Evolutionary conservation across 1,139 yeast genomes (phyloP).

Genomic region (Blastobotrys elegans): DNA sequence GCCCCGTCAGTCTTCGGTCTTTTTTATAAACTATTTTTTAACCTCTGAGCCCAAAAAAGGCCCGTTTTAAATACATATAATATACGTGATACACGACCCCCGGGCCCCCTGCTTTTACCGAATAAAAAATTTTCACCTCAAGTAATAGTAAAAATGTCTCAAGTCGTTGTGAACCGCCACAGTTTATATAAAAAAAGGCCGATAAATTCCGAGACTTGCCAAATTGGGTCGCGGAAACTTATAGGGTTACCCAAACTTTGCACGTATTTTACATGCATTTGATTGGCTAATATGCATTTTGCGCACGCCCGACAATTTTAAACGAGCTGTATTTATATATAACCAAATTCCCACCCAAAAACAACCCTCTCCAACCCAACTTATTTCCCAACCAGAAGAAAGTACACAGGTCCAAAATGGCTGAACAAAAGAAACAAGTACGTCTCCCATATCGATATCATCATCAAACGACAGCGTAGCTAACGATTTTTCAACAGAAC

Average conservation of each 20-base stretch:
- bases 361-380: not conserved
- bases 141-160: too few relatives aligned
- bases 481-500: conserved; percentile 15
- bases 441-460: conserved; percentile 55
- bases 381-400: not conserved
- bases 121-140: too few relatives aligned
- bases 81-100: too few relatives aligned
- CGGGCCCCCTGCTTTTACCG: too few relatives aligned
- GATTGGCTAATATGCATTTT: not conserved
- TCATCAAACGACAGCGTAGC: not conserved
- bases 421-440: conserved; percentile 2
- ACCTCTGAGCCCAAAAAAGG: too few relatives aligned
- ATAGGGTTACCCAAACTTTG: not conserved
- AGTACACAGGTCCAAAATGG: conserved; percentile 1
- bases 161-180: too few relatives aligned
- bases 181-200: too few relatives aligned
- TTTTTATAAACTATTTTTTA: too few relatives aligned
- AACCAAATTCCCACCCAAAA: not conserved
- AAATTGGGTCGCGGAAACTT: not conserved
- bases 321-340: not conserved
- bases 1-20: too few relatives aligned
- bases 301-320: not conserved
- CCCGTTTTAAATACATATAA: too few relatives aligned
- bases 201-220: not conserved
- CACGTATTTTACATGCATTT: not conserved